Base-by-base conservation (phyloP, 495 filamentous ascomycete species). In the Copromyces sp. region DNA sequence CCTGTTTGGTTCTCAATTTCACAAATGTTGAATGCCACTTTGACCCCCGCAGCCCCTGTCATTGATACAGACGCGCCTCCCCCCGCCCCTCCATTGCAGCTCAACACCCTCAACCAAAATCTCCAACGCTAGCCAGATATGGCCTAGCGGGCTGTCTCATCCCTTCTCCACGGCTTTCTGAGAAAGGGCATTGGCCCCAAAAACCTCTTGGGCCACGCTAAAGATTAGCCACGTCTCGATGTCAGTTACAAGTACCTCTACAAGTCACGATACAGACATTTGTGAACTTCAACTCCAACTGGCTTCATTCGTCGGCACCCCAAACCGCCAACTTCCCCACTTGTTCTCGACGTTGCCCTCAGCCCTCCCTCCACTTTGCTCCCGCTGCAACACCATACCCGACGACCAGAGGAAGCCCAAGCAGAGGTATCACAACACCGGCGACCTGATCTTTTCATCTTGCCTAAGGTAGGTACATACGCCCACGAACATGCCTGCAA, bases 21-120 rank as follows among this genome's bases (percentile, higher is more conserved):
- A 75, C 77, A 80, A 77, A 73, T 81, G 79, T 81, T 81, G 79
- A 81, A 81, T 78, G 70, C 73, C 68, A 75, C 74, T 75, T 75
- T 71, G 69, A 71, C 45, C 32, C 61, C n/a, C 32, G 69, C 59
- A 68, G 41, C 70, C 74, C 77, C 75, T 77, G 78, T 68, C 75
- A 42, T 39, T 73, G 69, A 45, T 65, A 65, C 72, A 73, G 41
- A 45, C 72, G 68, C 59, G 38, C 29, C 73, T 74, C 75, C 75
- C 74, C 71, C 73, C 70, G 53, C 41, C 39, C 59, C 70, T 74
- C 71, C 74, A 74, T 65, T 65, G 53, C 53, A 61, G 53, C 53
- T 65, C 53, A 65, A 65, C 53, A 65, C 53, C 76, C 79, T 77
- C 79, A 81, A 81, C 79, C 79, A 80, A 81, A 79, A 77, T 68